Evolutionary conservation across 306 rosid genomes (phyloP).

Genomic region (Pterocarpus macrocarpus): DNA sequence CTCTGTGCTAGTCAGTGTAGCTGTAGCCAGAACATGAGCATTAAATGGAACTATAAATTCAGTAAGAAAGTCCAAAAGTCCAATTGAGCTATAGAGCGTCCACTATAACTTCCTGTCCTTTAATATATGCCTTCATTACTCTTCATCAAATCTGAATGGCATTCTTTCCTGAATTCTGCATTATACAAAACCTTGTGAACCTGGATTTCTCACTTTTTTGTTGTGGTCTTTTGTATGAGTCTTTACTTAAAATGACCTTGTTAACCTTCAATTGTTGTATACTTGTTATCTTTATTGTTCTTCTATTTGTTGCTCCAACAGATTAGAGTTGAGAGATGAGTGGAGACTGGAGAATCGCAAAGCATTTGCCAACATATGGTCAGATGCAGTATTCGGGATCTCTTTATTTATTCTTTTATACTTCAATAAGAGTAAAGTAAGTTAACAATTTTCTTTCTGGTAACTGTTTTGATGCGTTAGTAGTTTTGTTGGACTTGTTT

Average conservation of each 20-base stretch:
- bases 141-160: conserved; percentile 31
- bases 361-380: conserved; percentile 98
- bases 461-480: conserved; percentile 29
- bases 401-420: conserved; percentile 88
- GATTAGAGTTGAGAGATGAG: conserved; percentile 91
- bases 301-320: conserved; percentile 56
- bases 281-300: conserved; percentile 44
- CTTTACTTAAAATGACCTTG: conserved; percentile 31
- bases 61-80: conserved; percentile 6
- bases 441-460: conserved; percentile 49
- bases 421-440: conserved; percentile 89
- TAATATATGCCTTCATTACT: conserved; percentile 9
- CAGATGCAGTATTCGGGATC: conserved; percentile 87
- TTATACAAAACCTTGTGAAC: conserved; percentile 28
- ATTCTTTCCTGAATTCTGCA: conserved; percentile 25
- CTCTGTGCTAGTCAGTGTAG: conserved; percentile 9
- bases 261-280: conserved; percentile 29
- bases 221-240: neutral
- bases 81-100: conserved; percentile 29
- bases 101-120: conserved; percentile 7
- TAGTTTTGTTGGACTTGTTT: conserved; percentile 22
- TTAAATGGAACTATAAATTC: conserved; percentile 33
- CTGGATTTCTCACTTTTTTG: neutral
- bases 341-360: conserved; percentile 90
- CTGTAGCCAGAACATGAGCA: conserved; percentile 32